Evolutionary conservation across 768 basidiomycete genomes (phyloP).

Genomic region (Roridomyces roridus): DNA sequence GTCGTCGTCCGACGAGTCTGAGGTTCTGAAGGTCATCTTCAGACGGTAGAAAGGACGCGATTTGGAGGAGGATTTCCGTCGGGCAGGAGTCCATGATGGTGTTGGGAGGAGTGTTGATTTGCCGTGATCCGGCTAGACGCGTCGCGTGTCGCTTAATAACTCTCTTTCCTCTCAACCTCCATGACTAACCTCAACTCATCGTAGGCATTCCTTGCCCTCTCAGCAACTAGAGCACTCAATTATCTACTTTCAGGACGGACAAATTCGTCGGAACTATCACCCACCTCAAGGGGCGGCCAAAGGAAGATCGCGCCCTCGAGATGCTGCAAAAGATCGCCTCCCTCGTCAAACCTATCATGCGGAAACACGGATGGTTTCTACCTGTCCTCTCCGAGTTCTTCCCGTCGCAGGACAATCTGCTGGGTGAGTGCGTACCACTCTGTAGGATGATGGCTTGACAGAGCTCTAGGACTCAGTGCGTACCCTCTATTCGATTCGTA

Average conservation of each 20-base stretch:
- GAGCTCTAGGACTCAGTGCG: constrained; percentile 44
- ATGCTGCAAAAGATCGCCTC: constrained; percentile 75
- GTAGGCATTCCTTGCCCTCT: too few species aligned
- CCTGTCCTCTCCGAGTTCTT: constrained; percentile 89
- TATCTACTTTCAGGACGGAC: constrained; percentile 37
- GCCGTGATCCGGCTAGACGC: too few species aligned
- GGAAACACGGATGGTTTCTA: constrained; percentile 79
- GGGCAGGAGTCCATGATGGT: constrained; percentile 17
- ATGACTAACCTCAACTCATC: too few species aligned
- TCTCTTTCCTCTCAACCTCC: too few species aligned
- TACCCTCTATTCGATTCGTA: constrained; percentile 8
- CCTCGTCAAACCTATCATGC: constrained; percentile 94
- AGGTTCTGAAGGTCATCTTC: constrained; percentile 1
- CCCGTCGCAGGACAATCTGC: constrained; percentile 71
- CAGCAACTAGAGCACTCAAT: too few species aligned
- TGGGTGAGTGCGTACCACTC: constrained; percentile 58
- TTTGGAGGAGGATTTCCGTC: constrained; percentile 4
- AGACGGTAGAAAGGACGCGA: not conserved
- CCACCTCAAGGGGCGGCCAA: constrained; percentile 72
- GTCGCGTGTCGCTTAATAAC: too few species aligned
- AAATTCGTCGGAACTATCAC: constrained; percentile 70
- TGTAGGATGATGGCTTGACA: not conserved
- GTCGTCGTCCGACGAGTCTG: constrained; percentile 3
- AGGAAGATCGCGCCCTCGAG: constrained; percentile 68
- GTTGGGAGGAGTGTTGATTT: too few species aligned